These are phyloP conservation scores for Cercospora sp. DNA, from an alignment of 2,329 filamentous ascomycete genomes.

Conservation along the genomic window DNA sequence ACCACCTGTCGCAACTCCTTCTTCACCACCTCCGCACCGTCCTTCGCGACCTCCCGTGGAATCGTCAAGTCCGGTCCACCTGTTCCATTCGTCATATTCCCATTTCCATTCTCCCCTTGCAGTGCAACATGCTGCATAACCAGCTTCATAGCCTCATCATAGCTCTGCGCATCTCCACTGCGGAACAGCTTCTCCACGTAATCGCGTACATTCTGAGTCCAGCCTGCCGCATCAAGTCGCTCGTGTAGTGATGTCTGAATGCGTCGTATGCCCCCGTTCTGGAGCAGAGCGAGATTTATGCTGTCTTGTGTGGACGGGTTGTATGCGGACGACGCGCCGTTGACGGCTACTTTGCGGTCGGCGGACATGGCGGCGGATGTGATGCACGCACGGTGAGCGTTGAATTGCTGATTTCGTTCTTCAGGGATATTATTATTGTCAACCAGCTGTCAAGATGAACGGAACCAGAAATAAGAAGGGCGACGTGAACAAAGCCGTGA, in stretches of 20 bases:
- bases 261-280: constrained; percentile 53
- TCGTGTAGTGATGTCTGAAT: constrained; percentile 57
- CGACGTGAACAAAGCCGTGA: not conserved
- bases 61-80: constrained; percentile 31
- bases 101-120: constrained; percentile 32
- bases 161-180: constrained; percentile 57
- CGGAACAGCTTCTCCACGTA: constrained; percentile 59
- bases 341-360: constrained; percentile 38
- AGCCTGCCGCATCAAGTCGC: constrained; percentile 58
- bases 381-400: not conserved
- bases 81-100: constrained; percentile 21
- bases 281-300: constrained; percentile 50
- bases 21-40: constrained; percentile 54
- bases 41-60: constrained; percentile 48
- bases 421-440: not conserved
- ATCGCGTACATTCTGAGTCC: constrained; percentile 57
- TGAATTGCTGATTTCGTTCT: not conserved
- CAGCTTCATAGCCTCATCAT: constrained; percentile 56
- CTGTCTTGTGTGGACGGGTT: constrained; percentile 41
- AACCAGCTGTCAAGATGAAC: not conserved
- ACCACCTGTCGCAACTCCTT: constrained; percentile 43
- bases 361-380: constrained; percentile 18
- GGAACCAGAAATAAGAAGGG: not conserved
- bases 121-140: constrained; percentile 48
- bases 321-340: constrained; percentile 45